These are phyloP conservation scores for Mycena vitilis DNA, from an alignment of 768 basidiomycete species.

Conservation along the genomic window DNA sequence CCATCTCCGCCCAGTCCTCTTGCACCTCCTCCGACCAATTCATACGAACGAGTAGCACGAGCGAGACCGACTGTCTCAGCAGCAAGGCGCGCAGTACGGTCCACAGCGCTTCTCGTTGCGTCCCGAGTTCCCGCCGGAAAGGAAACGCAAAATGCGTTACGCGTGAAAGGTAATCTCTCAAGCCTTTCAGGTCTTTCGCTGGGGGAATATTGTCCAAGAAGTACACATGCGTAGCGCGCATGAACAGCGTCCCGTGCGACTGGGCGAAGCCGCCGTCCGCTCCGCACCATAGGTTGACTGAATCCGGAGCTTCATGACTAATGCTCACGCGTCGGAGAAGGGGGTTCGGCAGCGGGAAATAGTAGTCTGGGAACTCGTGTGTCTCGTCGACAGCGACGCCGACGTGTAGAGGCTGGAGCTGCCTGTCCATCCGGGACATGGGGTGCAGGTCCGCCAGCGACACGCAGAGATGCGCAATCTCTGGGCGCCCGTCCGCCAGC, in stretches of 20 bases:
- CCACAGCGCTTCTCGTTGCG: background rate
- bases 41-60: conserved; percentile 6
- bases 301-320: no score
- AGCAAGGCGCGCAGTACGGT: background rate
- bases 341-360: background rate
- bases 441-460: conserved; percentile 8
- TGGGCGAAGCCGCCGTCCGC: background rate
- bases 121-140: background rate
- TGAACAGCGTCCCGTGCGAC: conserved; percentile 3
- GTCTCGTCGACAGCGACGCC: conserved; percentile 4
- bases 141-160: conserved; percentile 4
- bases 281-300: no score
- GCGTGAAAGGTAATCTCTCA: background rate
- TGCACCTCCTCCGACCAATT: background rate
- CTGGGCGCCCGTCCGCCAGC: background rate
- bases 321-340: no score
- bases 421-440: background rate
- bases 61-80: background rate
- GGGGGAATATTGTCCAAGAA: conserved; percentile 9
- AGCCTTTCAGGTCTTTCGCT: background rate
- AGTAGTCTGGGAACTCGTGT: background rate
- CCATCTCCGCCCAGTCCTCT: background rate
- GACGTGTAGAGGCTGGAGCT: background rate
- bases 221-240: background rate
- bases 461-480: conserved; percentile 6